Evolutionary conservation across 306 rosid species (phyloP).

Genomic region (Acacia acuminata): DNA sequence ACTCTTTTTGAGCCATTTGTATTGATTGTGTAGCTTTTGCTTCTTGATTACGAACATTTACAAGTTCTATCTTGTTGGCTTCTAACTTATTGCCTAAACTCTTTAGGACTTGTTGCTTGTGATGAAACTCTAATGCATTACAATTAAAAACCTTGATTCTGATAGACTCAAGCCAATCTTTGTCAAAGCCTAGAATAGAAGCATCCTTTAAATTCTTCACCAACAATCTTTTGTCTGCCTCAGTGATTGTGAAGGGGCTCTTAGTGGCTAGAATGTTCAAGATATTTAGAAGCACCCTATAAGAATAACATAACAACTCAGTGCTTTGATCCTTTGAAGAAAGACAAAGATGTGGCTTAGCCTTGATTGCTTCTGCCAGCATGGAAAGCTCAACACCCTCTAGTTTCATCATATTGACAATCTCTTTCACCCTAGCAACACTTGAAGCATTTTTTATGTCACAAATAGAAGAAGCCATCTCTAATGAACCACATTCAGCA

Average conservation of each 20-base stretch:
- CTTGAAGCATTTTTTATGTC: background rate
- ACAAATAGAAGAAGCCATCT: background rate
- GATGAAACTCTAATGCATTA: background rate
- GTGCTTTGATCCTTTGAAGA: background rate
- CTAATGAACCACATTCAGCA: background rate
- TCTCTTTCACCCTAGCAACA: background rate
- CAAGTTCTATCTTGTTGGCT: background rate
- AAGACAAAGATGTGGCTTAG: background rate
- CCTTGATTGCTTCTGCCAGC: background rate
- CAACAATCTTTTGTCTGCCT: background rate
- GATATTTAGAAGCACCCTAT: background rate
- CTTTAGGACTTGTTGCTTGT: background rate
- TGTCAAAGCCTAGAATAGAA: background rate
- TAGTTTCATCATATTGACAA: background rate
- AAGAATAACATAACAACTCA: background rate
- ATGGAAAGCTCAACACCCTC: background rate
- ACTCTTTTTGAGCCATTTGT: background rate
- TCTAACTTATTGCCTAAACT: background rate
- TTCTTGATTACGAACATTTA: background rate
- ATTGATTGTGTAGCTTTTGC: background rate
- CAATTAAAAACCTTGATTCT: background rate
- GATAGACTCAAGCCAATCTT: background rate
- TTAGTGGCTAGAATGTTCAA: background rate
- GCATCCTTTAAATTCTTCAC: background rate
- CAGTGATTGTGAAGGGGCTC: background rate